Evolutionary conservation across 2,329 filamentous ascomycete genomes (phyloP).

Genomic region (Colletotrichum lentis): DNA sequence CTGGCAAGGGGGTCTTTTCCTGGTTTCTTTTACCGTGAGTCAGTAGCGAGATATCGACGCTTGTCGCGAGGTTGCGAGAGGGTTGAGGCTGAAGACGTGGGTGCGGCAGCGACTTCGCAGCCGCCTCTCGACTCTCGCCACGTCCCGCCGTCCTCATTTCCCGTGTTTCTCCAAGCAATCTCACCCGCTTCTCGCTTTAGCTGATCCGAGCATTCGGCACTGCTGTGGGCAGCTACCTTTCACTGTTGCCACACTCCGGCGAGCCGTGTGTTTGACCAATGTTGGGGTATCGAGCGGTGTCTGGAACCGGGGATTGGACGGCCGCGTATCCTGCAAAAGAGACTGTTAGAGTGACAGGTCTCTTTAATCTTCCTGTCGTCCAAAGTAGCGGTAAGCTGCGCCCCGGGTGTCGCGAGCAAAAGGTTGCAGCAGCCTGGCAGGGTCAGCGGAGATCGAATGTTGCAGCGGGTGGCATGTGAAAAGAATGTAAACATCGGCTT

Average conservation of each 20-base stretch:
- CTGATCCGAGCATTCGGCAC: background rate
- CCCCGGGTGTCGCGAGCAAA: conserved; percentile 10
- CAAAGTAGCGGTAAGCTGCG: conserved; percentile 34
- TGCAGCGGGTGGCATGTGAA: conserved; percentile 16
- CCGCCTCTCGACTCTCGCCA: conserved; percentile 7
- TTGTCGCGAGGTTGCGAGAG: conserved; percentile 24
- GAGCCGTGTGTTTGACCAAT: background rate
- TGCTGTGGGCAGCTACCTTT: background rate
- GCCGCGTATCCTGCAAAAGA: conserved; percentile 11
- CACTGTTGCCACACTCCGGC: background rate
- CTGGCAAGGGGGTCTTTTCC: conserved; percentile 4
- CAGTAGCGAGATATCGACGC: background rate
- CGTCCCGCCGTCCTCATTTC: background rate
- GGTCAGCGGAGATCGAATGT: conserved; percentile 32
- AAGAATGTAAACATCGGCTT: conserved; percentile 16
- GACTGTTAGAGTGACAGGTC: conserved; percentile 14
- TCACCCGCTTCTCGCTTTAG: background rate
- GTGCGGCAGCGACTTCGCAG: conserved; percentile 4
- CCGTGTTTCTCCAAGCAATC: conserved; percentile 8
- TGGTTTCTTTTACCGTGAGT: conserved; percentile 16
- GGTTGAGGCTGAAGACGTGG: conserved; percentile 32
- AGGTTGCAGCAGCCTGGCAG: conserved; percentile 24
- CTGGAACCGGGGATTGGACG: conserved; percentile 5
- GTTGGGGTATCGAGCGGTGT: conserved; percentile 14
- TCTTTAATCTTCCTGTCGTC: conserved; percentile 11